Evolutionary conservation across 1,284 basidiomycete genomes (phyloP).

Genomic region (Apiotrichum veenhuisii): DNA sequence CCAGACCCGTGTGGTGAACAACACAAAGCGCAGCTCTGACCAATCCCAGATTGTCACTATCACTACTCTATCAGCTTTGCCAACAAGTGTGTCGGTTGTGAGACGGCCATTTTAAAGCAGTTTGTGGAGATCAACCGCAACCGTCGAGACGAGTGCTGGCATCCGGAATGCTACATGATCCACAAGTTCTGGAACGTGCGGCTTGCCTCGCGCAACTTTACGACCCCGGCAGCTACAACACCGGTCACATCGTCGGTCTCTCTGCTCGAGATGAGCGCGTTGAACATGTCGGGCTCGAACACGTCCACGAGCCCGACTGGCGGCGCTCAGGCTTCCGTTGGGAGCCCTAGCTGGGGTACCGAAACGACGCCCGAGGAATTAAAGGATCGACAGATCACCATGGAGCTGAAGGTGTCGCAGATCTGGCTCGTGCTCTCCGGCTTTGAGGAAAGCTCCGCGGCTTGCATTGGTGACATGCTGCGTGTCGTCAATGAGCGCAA

Average conservation of each 20-base stretch:
- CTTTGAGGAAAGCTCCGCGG: conserved; percentile 98
- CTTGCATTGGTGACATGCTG: conserved; percentile 98
- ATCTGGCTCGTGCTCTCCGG: conserved; percentile 99
- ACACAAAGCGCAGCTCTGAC: neutral
- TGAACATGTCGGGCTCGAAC: neutral
- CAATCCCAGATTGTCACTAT: conserved; percentile 70
- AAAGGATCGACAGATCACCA: conserved; percentile 84
- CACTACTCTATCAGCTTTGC: conserved; percentile 98
- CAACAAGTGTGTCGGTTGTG: conserved; percentile 96
- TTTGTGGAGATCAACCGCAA: conserved; percentile 99
- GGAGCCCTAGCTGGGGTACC: conserved; percentile 27
- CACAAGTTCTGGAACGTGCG: conserved; percentile 99
- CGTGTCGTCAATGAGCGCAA: conserved; percentile 93
- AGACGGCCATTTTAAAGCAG: conserved; percentile 97
- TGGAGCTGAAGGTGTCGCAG: conserved; percentile 97
- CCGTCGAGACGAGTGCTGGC: conserved; percentile 98
- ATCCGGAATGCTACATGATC: conserved; percentile 99
- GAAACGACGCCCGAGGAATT: conserved; percentile 76
- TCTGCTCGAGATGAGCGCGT: conserved; percentile 42
- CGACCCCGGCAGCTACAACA: conserved; percentile 53
- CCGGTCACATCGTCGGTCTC: conserved; percentile 51
- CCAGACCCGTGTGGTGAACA: no score
- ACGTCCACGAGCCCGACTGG: conserved; percentile 21
- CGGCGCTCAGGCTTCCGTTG: conserved; percentile 17
- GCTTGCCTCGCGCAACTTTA: conserved; percentile 66